phyloP scores from a whole-genome alignment of 2,329 filamentous ascomycete species.

The Sporothrix schenckii region DNA sequence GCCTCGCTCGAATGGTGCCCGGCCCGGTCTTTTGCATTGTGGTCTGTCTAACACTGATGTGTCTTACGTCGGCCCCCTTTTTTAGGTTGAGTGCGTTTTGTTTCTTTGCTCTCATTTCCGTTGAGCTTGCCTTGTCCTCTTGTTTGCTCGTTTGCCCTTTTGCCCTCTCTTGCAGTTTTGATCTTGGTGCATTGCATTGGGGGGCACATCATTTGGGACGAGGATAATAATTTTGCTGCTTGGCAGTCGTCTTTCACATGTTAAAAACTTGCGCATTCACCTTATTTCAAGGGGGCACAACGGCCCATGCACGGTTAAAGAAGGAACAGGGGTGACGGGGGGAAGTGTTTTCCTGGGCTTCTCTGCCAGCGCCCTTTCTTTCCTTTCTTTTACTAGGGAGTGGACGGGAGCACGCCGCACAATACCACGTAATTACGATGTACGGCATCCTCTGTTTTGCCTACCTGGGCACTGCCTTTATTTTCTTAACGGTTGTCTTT shows the following conservation, averaged over 20 bases:
- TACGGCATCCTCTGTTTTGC: no score
- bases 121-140: not conserved
- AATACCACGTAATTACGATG: not conserved
- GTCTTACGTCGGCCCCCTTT: constrained; percentile 4
- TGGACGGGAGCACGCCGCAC: constrained; percentile 16
- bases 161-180: not conserved
- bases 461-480: not conserved
- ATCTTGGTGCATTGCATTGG: not conserved
- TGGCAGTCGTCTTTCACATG: constrained; percentile 17
- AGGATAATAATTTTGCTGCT: not conserved
- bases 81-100: not conserved
- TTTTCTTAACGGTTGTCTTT: not conserved
- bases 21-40: not conserved
- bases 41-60: constrained; percentile 12
- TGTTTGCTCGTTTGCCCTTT: not conserved
- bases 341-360: not conserved
- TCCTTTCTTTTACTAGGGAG: not conserved
- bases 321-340: constrained; percentile 8
- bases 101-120: not conserved
- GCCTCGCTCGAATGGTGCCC: constrained; percentile 21
- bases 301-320: constrained; percentile 19
- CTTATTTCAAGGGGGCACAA: not conserved
- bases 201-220: not conserved
- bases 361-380: constrained; percentile 2
- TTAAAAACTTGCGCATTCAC: not conserved